Evolutionary conservation across 805 yeast genomes (phyloP), one percentile per base, ranked within the genome.

Genomic region (Kodamaea kakaduensis): DNA sequence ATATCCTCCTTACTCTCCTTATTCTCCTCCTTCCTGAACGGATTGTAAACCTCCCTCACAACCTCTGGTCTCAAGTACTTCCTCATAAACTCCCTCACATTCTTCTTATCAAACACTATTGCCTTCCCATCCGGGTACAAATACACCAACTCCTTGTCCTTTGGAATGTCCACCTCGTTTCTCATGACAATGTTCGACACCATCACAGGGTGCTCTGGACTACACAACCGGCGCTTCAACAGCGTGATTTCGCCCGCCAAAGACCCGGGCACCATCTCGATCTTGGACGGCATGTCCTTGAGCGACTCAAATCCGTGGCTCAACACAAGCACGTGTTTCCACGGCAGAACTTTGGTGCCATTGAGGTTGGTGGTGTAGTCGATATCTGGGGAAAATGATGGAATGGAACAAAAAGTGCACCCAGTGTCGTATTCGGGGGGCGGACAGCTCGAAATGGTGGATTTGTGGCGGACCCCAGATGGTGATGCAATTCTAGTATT

Each of bases 291-390:
- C 75, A 77, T 71, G 3, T 51, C 46, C 12, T 50, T 51, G 29
- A 66, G 59, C 17, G 59, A 59, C 0, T 52, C 42, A 20, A 46
- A 38, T 3, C 67, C 64, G 13, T 74, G 75, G 20, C 77, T 71
- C 17, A 75, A 56, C 9, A 78, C 63, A 12, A 82, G 48, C 6
- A 75, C 60, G 47, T 81, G 84, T 40, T 76, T 77, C 71, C 75
- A 71, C 5, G 73, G 70, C 3, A 56, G 44, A 0, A 75, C 72
- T n/a, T 22, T 27, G 0, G 87, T 74, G 9, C 68, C 67, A 17
- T 62, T 54, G 12, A 80, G 50, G 23, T 66, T 65, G 32, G 52
- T 60, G 4, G 45, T 46, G 32, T 42, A 50, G 43, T 72, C 69
- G 25, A 72, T 67, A 24, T 54, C 74, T 39, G 67, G 63, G 30